A percentile compares a stretch with the other conserved stretches of the same genome.
phyloP scores from a whole-genome alignment of 2,329 filamentous ascomycete species.

The Alternaria ethzedia region DNA sequence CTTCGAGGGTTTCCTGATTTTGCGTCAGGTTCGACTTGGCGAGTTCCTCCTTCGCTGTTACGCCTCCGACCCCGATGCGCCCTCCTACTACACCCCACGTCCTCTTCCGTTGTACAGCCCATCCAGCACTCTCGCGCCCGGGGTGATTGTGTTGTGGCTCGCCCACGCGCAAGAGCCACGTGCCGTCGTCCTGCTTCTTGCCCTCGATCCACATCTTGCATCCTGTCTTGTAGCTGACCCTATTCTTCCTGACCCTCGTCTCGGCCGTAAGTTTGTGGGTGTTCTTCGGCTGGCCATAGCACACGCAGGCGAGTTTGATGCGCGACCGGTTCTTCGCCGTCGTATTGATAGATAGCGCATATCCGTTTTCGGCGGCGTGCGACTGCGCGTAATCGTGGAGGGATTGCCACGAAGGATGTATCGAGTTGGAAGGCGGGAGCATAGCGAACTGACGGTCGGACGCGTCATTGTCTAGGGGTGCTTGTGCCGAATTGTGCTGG shows the following conservation, averaged over 20 bases:
- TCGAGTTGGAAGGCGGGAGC: slow-evolving; percentile 35
- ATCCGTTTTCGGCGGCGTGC: slow-evolving; percentile 43
- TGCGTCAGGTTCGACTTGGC: slow-evolving; percentile 6
- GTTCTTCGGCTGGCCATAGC: slow-evolving; percentile 46
- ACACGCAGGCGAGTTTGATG: slow-evolving; percentile 47
- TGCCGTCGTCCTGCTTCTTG: slow-evolving; percentile 38
- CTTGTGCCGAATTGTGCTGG: slow-evolving; percentile 9
- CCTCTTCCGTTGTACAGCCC: slow-evolving; percentile 42
- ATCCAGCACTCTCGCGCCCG: slow-evolving; percentile 35
- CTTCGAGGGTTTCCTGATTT: background rate
- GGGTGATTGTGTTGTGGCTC: slow-evolving; percentile 40
- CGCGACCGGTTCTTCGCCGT: slow-evolving; percentile 45
- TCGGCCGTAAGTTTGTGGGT: slow-evolving; percentile 46
- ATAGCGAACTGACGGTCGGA: slow-evolving; percentile 35
- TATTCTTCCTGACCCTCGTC: slow-evolving; percentile 42
- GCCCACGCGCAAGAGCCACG: slow-evolving; percentile 40
- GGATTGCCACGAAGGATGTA: slow-evolving; percentile 36
- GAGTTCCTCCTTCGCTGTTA: slow-evolving; percentile 41
- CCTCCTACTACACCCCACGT: slow-evolving; percentile 44
- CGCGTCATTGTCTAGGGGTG: slow-evolving; percentile 18
- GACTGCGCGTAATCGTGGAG: slow-evolving; percentile 42
- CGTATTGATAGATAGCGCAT: slow-evolving; percentile 45
- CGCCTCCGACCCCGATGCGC: slow-evolving; percentile 37
- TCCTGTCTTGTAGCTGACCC: slow-evolving; percentile 44
- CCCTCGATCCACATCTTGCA: slow-evolving; percentile 48